Evolutionary conservation across 805 yeast genomes (phyloP).

Genomic region (Candida nanaspora): DNA sequence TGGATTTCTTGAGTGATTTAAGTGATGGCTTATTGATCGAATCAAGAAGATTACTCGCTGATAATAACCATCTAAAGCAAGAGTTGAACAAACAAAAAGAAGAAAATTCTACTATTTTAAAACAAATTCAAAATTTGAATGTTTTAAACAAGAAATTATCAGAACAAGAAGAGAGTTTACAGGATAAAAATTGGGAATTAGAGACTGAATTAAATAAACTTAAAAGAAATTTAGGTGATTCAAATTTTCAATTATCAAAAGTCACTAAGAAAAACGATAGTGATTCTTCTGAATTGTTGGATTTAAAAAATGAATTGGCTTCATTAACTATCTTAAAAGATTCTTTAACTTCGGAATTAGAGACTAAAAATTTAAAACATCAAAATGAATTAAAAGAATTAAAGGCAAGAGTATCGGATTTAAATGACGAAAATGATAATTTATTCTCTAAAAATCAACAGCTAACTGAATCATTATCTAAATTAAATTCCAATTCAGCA

Average conservation of each 20-base stretch:
- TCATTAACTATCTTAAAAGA: slow-evolving; percentile 32
- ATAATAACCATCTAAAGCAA: slow-evolving; percentile 40
- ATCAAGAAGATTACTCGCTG: slow-evolving; percentile 64
- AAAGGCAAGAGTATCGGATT: slow-evolving; percentile 44
- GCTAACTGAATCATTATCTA: slow-evolving; percentile 1
- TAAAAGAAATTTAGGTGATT: slow-evolving; percentile 32
- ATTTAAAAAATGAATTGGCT: slow-evolving; percentile 44
- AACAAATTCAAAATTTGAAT: slow-evolving; percentile 28
- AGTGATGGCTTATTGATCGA: slow-evolving; percentile 67
- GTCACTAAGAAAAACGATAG: slow-evolving; percentile 29
- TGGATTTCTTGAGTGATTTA: slow-evolving; percentile 65
- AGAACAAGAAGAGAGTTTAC: slow-evolving; percentile 39
- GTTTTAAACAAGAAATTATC: slow-evolving; percentile 25
- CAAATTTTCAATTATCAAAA: slow-evolving; percentile 34
- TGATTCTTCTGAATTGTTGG: slow-evolving; percentile 16
- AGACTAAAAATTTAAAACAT: slow-evolving; percentile 27
- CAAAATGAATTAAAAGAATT: slow-evolving; percentile 39
- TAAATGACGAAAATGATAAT: slow-evolving; percentile 65
- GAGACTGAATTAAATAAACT: slow-evolving; percentile 39
- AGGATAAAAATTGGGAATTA: slow-evolving; percentile 60
- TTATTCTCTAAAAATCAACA: slow-evolving; percentile 24
- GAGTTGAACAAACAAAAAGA: slow-evolving; percentile 35
- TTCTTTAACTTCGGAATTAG: slow-evolving; percentile 32
- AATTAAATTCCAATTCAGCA: neutral
- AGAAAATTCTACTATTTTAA: slow-evolving; percentile 33